Evolutionary conservation across 2,329 filamentous ascomycete genomes (phyloP).

Genomic region (Hypomyces perniciosus): DNA sequence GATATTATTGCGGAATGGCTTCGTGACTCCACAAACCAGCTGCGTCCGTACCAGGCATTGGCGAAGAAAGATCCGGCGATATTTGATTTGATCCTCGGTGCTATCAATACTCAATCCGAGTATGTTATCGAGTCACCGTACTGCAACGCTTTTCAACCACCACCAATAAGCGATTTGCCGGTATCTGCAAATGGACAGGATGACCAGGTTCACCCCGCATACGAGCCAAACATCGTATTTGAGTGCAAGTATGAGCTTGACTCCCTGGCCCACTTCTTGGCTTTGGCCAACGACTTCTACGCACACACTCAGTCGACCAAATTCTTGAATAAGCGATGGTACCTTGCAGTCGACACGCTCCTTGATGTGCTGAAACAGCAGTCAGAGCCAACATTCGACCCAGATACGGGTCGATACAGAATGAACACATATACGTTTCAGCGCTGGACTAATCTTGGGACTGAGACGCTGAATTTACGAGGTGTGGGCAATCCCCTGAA

Average conservation of each 20-base stretch:
- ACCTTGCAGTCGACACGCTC: constrained; percentile 67
- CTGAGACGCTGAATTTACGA: constrained; percentile 77
- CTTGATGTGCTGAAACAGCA: constrained; percentile 72
- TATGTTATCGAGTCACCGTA: constrained; percentile 93
- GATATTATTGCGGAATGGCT: constrained; percentile 94
- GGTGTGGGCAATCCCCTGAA: constrained; percentile 92
- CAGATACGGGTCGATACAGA: constrained; percentile 55
- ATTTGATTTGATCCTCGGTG: constrained; percentile 75
- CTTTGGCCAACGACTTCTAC: constrained; percentile 80
- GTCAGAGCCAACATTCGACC: constrained; percentile 72
- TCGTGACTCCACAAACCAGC: constrained; percentile 86
- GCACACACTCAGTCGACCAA: constrained; percentile 69
- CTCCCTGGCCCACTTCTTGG: constrained; percentile 86
- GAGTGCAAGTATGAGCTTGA: constrained; percentile 99
- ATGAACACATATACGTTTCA: constrained; percentile 84
- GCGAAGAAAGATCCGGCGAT: constrained; percentile 76
- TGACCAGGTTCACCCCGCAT: constrained; percentile 78
- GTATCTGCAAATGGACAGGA: constrained; percentile 72
- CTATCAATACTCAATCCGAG: constrained; percentile 93
- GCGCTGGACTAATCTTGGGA: constrained; percentile 71
- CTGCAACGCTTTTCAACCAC: constrained; percentile 97
- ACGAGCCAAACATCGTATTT: constrained; percentile 80
- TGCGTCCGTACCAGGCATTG: constrained; percentile 81
- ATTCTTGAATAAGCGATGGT: constrained; percentile 76
- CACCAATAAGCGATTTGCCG: constrained; percentile 69